Evolutionary conservation across 768 basidiomycete species (phyloP), one percentile per base, ranked within the genome.

Genomic region (Psilocybe cubensis): DNA sequence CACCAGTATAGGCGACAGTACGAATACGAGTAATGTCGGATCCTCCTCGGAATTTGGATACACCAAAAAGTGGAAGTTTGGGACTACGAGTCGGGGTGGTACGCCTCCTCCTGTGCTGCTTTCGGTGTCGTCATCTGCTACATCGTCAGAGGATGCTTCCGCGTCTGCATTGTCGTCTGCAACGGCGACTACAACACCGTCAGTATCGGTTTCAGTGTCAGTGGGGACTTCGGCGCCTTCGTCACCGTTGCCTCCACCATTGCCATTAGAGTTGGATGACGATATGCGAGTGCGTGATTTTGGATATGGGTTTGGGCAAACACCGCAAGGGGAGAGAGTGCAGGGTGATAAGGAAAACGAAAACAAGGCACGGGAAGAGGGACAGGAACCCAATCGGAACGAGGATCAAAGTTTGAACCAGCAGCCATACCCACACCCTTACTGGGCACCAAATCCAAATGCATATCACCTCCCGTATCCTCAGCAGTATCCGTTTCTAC

Each of bases 231-330:
- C 35, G 2, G n/a, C n/a, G 35, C 35, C 35, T 14, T 9, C 35
- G 35, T n/a, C 35, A 38, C 4, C 35, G 0, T 9, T n/a, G 35
- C 35, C 35, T 14, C 4, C 35, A 0, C 35, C 35, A 38, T 9
- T 14, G 35, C 35, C 31, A 33, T 6, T 33, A 11, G 20, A 17
- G 7, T 10, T 10, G n/a, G 52, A 44, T 44, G 43, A 10, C 14
- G 20, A 45, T 33, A 17, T 29, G 3, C n/a, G 24, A 20, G 46
- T 43, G 17, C 70, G 66, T 63, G 54, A 68, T 71, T 64, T 72
- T 61, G 57, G 67, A 66, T 42, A 11, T 25, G 51, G 51, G 1
- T 28, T 52, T 27, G 52, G 68, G 68, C 31, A 33, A 33, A 33
- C 31, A 12, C 31, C 6, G 35, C 7, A 17, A 38, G 14, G 11